phyloP scores from a whole-genome alignment of 345 rosid genomes.

The Populus ilicifolia region DNA sequence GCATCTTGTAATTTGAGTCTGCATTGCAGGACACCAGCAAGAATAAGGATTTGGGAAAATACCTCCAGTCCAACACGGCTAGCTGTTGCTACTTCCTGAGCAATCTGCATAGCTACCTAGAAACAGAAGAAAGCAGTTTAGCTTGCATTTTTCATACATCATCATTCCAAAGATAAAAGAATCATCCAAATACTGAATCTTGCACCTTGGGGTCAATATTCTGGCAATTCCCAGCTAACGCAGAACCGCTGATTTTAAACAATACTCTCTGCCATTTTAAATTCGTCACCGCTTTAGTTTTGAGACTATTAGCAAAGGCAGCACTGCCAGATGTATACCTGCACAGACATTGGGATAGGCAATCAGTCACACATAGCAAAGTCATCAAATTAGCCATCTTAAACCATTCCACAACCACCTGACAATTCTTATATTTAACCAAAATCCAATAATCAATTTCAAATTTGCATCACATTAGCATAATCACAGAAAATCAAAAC shows the following conservation, averaged over 20 bases:
- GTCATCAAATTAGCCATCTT: neutral
- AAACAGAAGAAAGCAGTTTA: constrained; percentile 3
- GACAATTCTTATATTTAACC: neutral
- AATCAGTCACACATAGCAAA: neutral
- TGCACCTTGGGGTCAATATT: constrained; percentile 80
- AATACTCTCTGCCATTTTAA: constrained; percentile 89
- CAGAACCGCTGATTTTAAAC: constrained; percentile 81
- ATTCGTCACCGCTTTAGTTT: constrained; percentile 44
- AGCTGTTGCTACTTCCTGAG: constrained; percentile 71
- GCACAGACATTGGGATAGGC: neutral
- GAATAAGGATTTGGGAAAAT: neutral
- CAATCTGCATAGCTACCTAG: constrained; percentile 73
- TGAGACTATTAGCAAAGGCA: constrained; percentile 28
- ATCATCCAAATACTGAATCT: neutral
- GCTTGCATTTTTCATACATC: neutral
- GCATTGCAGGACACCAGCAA: neutral
- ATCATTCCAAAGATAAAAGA: neutral
- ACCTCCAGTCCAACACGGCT: constrained; percentile 84
- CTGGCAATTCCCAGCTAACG: constrained; percentile 70
- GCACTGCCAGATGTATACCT: constrained; percentile 16
- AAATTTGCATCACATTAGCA: neutral
- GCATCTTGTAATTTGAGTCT: neutral
- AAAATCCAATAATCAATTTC: neutral
- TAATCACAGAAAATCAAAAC: neutral
- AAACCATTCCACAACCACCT: neutral